Evolutionary conservation across 305 asterid genomes (phyloP).

Genomic region (Euphrasia arctica): DNA sequence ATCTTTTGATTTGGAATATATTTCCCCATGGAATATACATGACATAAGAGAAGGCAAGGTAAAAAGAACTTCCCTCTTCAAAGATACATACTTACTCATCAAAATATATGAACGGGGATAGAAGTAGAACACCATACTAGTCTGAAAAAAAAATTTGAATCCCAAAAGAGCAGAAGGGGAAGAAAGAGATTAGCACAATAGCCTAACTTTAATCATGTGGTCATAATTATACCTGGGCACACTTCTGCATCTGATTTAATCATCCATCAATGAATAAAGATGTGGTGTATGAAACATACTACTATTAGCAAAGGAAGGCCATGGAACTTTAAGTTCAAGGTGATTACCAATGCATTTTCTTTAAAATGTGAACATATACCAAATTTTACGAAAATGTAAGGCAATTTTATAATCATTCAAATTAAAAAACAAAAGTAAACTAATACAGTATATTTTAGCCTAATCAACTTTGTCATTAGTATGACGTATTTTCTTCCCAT

Average conservation of each 20-base stretch:
- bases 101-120: conserved; percentile 43
- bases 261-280: conserved; percentile 33
- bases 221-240: conserved; percentile 50
- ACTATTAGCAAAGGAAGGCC: conserved; percentile 7
- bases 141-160: conserved; percentile 30
- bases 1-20: conserved; percentile 35
- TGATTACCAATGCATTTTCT: background rate
- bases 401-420: conserved; percentile 13
- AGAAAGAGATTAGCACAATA: conserved; percentile 34
- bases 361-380: background rate
- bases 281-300: conserved; percentile 15
- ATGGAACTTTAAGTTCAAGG: conserved; percentile 21
- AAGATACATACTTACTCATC: conserved; percentile 42
- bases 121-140: conserved; percentile 45
- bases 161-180: conserved; percentile 39
- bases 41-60: conserved; percentile 25
- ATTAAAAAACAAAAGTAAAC: background rate
- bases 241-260: conserved; percentile 34
- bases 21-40: conserved; percentile 27
- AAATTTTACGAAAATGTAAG: conserved; percentile 4
- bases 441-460: conserved; percentile 4
- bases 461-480: background rate
- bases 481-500: background rate
- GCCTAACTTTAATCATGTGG: conserved; percentile 32
- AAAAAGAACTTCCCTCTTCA: conserved; percentile 32